Evolutionary conservation across 257 asterid species (phyloP).

Genomic region (Fraxinus cuspidata): DNA sequence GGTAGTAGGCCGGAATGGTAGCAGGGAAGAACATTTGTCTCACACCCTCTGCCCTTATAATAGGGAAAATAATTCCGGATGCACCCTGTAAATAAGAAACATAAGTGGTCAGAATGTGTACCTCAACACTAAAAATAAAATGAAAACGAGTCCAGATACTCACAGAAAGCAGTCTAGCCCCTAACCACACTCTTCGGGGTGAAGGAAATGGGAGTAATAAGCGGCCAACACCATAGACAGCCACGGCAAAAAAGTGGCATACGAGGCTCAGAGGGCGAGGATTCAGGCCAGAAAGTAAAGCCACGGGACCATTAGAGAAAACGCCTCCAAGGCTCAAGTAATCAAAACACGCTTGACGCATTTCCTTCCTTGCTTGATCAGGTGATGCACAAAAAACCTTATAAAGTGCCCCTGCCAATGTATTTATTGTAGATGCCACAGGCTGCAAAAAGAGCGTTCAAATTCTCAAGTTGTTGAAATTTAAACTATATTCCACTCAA

Average conservation of each 20-base stretch:
- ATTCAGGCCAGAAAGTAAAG: constrained; percentile 72
- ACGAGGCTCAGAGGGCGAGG: constrained; percentile 71
- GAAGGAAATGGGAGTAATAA: constrained; percentile 71
- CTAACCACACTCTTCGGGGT: constrained; percentile 51
- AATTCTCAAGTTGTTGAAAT: background rate
- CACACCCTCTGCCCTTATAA: constrained; percentile 70
- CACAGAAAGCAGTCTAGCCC: constrained; percentile 57
- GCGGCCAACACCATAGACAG: constrained; percentile 66
- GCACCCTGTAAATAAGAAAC: constrained; percentile 45
- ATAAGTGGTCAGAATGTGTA: background rate
- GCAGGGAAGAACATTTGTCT: constrained; percentile 81
- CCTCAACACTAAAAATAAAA: background rate
- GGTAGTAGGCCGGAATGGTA: constrained; percentile 71
- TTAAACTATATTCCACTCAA: background rate
- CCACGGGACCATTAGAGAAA: constrained; percentile 57
- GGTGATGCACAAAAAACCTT: constrained; percentile 70
- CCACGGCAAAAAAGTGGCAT: constrained; percentile 69
- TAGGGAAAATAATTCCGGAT: constrained; percentile 69
- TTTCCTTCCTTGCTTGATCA: constrained; percentile 68
- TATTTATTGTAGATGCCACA: constrained; percentile 77
- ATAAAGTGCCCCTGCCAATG: constrained; percentile 76
- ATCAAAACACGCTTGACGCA: constrained; percentile 74
- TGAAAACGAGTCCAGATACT: constrained; percentile 16
- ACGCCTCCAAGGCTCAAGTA: constrained; percentile 69
- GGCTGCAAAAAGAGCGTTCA: constrained; percentile 53